phyloP scores from a whole-genome alignment of 2,329 filamentous ascomycete genomes.

The Cucurbitaria berberidis region DNA sequence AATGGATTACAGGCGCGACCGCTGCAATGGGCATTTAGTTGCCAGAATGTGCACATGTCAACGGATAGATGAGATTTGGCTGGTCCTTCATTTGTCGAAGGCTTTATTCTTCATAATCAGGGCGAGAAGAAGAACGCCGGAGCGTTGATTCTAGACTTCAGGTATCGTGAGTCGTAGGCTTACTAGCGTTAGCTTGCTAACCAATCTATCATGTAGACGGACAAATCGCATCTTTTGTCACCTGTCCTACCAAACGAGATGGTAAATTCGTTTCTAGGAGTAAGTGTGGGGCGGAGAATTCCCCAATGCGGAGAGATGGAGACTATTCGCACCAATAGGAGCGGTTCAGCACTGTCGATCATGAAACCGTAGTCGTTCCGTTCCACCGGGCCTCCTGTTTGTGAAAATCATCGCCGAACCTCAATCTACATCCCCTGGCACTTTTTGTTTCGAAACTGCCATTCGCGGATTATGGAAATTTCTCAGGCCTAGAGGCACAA shows the following conservation, averaged over 20 bases:
- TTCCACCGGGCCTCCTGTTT: not conserved
- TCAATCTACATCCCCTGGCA: not conserved
- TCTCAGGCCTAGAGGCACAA: not conserved
- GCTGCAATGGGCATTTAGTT: conserved; percentile 36
- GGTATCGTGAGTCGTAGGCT: not conserved
- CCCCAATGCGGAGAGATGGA: conserved; percentile 1
- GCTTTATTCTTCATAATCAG: no score
- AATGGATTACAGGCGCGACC: conserved; percentile 56
- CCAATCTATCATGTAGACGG: not conserved
- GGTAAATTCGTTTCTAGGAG: not conserved
- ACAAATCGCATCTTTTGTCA: not conserved
- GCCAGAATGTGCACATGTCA: conserved; percentile 32
- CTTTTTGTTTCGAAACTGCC: not conserved
- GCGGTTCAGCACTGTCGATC: not conserved
- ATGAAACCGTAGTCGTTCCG: conserved; percentile 2
- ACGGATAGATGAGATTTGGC: conserved; percentile 15
- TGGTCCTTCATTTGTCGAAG: not conserved
- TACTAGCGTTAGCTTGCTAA: no score
- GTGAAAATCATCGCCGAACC: not conserved
- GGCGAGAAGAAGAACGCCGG: no score
- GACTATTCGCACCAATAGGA: conserved; percentile 19
- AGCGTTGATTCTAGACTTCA: not conserved
- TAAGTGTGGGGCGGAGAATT: conserved; percentile 3
- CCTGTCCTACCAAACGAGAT: not conserved
- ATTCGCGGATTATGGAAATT: not conserved